phyloP scores from a whole-genome alignment of 345 rosid species.

The Zanthoxylum bungeanum region DNA sequence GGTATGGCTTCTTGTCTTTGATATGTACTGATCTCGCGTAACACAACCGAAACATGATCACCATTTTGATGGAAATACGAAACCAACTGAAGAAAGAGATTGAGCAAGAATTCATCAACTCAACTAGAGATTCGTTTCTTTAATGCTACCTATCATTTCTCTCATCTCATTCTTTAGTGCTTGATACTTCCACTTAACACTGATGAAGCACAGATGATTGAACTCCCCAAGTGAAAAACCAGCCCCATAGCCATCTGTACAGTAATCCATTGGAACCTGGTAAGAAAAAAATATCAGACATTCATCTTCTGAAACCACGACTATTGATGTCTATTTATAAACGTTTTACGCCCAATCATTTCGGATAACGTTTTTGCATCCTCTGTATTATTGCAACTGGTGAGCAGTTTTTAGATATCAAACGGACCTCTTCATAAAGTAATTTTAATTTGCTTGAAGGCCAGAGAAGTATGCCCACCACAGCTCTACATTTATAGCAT shows the following conservation, averaged over 20 bases:
- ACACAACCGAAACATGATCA: neutral
- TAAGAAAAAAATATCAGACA: no score
- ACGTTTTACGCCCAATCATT: no score
- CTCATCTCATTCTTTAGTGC: constrained; percentile 21
- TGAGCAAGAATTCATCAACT: neutral
- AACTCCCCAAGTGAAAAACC: neutral
- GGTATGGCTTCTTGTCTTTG: neutral
- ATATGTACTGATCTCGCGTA: no score
- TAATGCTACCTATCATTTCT: constrained; percentile 7
- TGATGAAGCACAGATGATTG: neutral
- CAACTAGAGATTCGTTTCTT: neutral
- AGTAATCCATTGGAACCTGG: neutral
- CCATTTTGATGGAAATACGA: no score
- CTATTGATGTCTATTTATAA: no score
- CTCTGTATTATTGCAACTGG: no score
- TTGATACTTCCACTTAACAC: no score
- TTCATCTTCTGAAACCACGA: no score
- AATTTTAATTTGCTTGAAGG: neutral
- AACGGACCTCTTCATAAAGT: no score
- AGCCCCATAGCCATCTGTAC: neutral
- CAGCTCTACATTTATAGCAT: neutral
- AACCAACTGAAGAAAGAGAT: neutral
- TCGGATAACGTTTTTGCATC: no score
- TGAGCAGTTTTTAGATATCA: no score
- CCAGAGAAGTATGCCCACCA: neutral